These are phyloP conservation scores for Obelidium mucronatum DNA, from an alignment of 192 early-diverging fungal genomes.

Conservation along the genomic window DNA sequence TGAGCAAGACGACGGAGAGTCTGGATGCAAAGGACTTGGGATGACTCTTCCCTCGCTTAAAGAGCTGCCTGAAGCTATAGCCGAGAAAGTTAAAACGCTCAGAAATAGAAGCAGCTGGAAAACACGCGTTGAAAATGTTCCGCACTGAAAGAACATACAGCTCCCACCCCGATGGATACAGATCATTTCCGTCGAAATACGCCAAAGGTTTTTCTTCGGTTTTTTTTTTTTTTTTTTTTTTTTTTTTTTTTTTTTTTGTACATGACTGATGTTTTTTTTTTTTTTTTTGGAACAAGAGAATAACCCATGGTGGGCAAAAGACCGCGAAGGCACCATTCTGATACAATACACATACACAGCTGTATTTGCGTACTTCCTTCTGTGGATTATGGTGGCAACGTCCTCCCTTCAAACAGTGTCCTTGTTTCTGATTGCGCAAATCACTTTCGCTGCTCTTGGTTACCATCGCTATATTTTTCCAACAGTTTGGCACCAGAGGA, in stretches of 20 bases:
- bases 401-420: background rate
- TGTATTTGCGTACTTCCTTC: background rate
- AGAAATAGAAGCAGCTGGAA: slow-evolving; percentile 42
- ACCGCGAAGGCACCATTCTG: background rate
- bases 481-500: background rate
- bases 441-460: too few species aligned
- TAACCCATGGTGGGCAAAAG: slow-evolving; percentile 33
- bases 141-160: slow-evolving; percentile 35
- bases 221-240: background rate
- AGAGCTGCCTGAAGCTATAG: slow-evolving; percentile 33
- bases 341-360: background rate
- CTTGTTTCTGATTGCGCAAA: background rate
- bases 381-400: background rate
- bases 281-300: slow-evolving; percentile 14
- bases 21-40: background rate
- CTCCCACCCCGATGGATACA: background rate
- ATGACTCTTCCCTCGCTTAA: slow-evolving; percentile 37
- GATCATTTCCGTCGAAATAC: slow-evolving; percentile 32
- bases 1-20: slow-evolving; percentile 32
- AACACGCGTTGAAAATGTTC: slow-evolving; percentile 52
- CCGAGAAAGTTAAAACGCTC: slow-evolving; percentile 24
- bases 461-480: background rate
- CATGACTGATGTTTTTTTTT: background rate
- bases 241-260: background rate
- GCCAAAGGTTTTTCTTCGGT: slow-evolving; percentile 7